Conservation (phyloP, 257 asterid genomes). For the Primulina tabacum region DNA sequence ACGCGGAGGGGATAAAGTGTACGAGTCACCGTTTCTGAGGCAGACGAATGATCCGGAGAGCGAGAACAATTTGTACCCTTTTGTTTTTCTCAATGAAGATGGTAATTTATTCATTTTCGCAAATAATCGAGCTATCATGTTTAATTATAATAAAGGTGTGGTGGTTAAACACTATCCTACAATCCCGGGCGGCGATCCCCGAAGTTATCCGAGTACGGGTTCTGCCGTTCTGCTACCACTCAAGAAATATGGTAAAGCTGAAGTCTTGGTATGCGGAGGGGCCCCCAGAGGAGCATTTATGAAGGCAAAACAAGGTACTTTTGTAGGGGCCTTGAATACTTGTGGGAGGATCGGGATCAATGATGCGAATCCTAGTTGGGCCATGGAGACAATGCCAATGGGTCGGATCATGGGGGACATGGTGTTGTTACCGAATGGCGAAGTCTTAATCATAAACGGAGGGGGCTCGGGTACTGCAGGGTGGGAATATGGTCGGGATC, state of each 20-base stretch:
- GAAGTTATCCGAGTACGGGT: constrained; percentile 61
- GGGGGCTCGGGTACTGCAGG: constrained; percentile 46
- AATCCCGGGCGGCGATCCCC: constrained; percentile 50
- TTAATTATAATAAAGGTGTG: constrained; percentile 22
- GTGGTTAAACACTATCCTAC: constrained; percentile 37
- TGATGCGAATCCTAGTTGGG: constrained; percentile 44
- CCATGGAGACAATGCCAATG: constrained; percentile 48
- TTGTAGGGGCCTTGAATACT: constrained; percentile 40
- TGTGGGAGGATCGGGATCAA: constrained; percentile 48
- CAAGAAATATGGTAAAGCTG: constrained; percentile 17
- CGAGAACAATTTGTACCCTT: constrained; percentile 55
- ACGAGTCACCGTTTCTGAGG: constrained; percentile 29
- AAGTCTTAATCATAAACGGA: constrained; percentile 52
- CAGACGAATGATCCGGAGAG: constrained; percentile 33
- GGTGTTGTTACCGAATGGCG: constrained; percentile 45
- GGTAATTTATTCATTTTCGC: constrained; percentile 55
- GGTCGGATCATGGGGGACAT: constrained; percentile 62
- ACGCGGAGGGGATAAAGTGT: background rate
- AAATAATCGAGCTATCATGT: constrained; percentile 44
- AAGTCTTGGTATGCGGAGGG: constrained; percentile 55
- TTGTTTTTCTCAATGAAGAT: constrained; percentile 43
- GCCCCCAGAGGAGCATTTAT: constrained; percentile 48
- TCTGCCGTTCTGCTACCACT: constrained; percentile 61
- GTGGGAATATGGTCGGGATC: constrained; percentile 49
- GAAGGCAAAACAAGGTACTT: constrained; percentile 30